phyloP scores from a whole-genome alignment of 306 rosid genomes.

The Rosa persica region DNA sequence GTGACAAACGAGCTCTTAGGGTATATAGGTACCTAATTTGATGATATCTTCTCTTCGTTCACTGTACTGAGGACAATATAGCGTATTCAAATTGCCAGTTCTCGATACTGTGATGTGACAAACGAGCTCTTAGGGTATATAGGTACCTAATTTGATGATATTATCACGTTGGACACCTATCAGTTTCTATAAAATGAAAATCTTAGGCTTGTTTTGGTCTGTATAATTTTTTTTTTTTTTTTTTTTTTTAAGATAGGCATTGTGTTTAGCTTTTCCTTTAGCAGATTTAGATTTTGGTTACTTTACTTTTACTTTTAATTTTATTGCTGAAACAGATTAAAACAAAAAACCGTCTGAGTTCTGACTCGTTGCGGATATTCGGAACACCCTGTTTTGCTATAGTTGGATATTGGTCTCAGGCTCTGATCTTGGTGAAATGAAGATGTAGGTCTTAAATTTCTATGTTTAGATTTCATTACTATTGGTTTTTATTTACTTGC shows the following conservation, averaged over 20 bases:
- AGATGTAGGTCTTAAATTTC: conserved; percentile 44
- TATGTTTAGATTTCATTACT: not conserved
- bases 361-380: not conserved
- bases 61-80: no score
- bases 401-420: not conserved
- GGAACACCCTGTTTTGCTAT: not conserved
- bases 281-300: not conserved
- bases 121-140: no score
- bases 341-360: not conserved
- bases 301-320: no score
- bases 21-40: no score
- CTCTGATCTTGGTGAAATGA: conserved; percentile 34
- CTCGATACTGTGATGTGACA: no score
- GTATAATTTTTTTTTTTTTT: not conserved
- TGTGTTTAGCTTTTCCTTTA: not conserved
- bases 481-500: not conserved
- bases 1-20: no score
- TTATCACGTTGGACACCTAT: not conserved
- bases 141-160: no score
- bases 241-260: not conserved
- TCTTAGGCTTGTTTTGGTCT: not conserved
- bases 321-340: not conserved
- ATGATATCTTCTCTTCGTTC: no score
- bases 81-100: no score
- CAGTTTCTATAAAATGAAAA: not conserved